Conservation (phyloP, 495 filamentous ascomycete species). For the Trichocladium antarcticum region DNA sequence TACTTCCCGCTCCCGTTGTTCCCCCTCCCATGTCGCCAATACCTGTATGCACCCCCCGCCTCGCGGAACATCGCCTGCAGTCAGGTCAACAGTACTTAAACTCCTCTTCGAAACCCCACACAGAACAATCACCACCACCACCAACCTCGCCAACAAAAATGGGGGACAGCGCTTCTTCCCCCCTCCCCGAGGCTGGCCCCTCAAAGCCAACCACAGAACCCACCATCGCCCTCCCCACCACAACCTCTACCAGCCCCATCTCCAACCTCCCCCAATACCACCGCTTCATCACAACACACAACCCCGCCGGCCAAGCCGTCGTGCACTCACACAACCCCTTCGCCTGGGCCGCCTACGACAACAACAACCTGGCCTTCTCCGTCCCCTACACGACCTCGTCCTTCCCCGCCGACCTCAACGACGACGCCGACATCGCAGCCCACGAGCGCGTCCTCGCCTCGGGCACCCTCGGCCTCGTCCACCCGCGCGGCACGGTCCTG, state of each 20-base stretch:
- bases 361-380: conserved; percentile 24
- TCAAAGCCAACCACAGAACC: background rate
- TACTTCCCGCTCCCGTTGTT: background rate
- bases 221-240: background rate
- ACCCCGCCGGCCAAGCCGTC: conserved; percentile 28
- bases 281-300: conserved; percentile 34
- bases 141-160: too few species aligned
- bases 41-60: too few species aligned
- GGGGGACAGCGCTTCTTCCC: background rate
- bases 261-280: conserved; percentile 29
- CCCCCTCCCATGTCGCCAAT: background rate
- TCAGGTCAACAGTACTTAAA: too few species aligned
- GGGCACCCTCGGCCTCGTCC: conserved; percentile 37
- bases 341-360: conserved; percentile 22
- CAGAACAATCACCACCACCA: too few species aligned
- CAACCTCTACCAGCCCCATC: conserved; percentile 5
- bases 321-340: conserved; percentile 26
- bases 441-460: conserved; percentile 25
- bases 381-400: conserved; percentile 40
- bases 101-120: too few species aligned
- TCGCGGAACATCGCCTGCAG: too few species aligned
- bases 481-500: conserved; percentile 43
- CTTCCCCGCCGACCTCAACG: conserved; percentile 44
- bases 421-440: conserved; percentile 40
- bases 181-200: background rate